Conservation (phyloP, 768 basidiomycete species). For the Lentinus tigrinus region DNA sequence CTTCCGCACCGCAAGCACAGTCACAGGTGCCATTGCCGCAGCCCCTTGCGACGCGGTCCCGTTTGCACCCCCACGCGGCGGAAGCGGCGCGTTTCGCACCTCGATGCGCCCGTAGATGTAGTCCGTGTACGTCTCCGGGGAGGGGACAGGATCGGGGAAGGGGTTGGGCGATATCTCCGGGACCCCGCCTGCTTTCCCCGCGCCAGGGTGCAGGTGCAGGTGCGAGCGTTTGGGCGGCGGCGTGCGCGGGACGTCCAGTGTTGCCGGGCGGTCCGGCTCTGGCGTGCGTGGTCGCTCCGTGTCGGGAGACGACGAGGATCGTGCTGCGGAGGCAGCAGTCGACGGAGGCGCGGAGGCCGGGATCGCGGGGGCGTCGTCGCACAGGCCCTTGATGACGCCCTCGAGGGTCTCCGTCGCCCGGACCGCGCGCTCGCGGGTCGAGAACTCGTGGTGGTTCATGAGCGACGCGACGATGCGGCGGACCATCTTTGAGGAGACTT, state of each 20-base stretch:
- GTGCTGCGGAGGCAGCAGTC: not conserved
- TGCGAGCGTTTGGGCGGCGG: conserved; percentile 36
- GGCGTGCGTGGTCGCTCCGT: conserved; percentile 18
- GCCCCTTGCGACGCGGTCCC: conserved; percentile 12
- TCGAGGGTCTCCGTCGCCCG: conserved; percentile 74
- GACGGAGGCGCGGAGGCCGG: not conserved
- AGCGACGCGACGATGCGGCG: conserved; percentile 70
- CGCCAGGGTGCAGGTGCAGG: conserved; percentile 26
- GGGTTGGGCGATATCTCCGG: conserved; percentile 62
- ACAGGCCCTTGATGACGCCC: conserved; percentile 64
- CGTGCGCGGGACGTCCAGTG: conserved; percentile 49
- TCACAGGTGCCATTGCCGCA: conserved; percentile 39
- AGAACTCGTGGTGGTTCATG: conserved; percentile 77
- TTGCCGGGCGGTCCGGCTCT: conserved; percentile 15
- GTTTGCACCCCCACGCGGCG: conserved; percentile 22
- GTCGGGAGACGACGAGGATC: not conserved
- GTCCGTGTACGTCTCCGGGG: conserved; percentile 57
- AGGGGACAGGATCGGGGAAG: conserved; percentile 64
- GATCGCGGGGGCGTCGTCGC: conserved; percentile 47
- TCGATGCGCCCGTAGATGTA: conserved; percentile 58
- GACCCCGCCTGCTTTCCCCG: conserved; percentile 21
- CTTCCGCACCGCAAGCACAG: conserved; percentile 59
- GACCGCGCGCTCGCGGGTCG: conserved; percentile 57
- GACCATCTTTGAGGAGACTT: conserved; percentile 64
- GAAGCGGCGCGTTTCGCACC: conserved; percentile 47